These are phyloP conservation scores for Aspergillus melleus DNA, from an alignment of 2,329 filamentous ascomycete genomes.

Conservation along the genomic window DNA sequence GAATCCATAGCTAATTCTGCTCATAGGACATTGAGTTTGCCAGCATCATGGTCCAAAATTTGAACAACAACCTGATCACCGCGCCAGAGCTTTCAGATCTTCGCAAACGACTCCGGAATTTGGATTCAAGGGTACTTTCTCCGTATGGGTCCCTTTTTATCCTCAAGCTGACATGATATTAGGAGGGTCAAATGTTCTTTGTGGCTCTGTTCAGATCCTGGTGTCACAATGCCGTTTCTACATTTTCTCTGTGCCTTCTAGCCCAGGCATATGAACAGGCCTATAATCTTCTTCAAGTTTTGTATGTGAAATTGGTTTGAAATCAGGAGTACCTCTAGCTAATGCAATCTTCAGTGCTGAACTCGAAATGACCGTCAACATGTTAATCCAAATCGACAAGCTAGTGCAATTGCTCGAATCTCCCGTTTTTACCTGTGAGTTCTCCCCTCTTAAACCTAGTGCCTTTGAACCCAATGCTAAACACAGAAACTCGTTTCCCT, in stretches of 20 bases:
- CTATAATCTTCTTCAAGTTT: conserved; percentile 92
- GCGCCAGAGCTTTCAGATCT: conserved; percentile 91
- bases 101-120: conserved; percentile 82
- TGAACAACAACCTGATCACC: conserved; percentile 98
- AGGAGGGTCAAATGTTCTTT: conserved; percentile 95
- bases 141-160: background rate
- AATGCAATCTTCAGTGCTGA: conserved; percentile 67
- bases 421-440: conserved; percentile 91
- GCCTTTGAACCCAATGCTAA: no score
- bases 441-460: no score
- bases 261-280: conserved; percentile 98
- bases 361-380: conserved; percentile 97
- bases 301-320: conserved; percentile 57
- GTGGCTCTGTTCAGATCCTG: conserved; percentile 92
- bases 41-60: conserved; percentile 98
- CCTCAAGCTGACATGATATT: conserved; percentile 18
- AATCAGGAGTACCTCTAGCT: conserved; percentile 1
- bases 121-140: conserved; percentile 71
- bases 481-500: no score
- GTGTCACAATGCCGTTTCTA: conserved; percentile 98
- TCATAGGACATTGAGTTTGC: conserved; percentile 85
- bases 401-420: conserved; percentile 95
- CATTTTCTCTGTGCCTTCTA: conserved; percentile 91
- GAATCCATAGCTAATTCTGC: conserved; percentile 8
- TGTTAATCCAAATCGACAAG: conserved; percentile 98